These are phyloP conservation scores for Vairimorpha necatrix DNA, from an alignment of 371 early-diverging fungal species.

Conservation along the genomic window DNA sequence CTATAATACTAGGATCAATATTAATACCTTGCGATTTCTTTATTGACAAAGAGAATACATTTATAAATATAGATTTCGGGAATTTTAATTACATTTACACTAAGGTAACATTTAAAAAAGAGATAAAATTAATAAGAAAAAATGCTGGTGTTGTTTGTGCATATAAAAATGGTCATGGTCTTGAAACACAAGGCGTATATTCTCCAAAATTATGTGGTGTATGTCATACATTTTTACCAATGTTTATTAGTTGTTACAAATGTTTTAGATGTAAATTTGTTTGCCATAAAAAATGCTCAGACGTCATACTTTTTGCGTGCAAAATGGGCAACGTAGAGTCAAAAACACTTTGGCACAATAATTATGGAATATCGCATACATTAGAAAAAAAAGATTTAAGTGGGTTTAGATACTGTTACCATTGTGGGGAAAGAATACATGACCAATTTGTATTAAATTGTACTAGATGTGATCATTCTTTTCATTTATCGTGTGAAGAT, in stretches of 20 bases:
- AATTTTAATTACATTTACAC: slow-evolving; percentile 41
- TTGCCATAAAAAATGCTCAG: slow-evolving; percentile 80
- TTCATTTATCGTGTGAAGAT: slow-evolving; percentile 75
- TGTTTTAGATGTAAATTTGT: slow-evolving; percentile 72
- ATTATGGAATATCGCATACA: slow-evolving; percentile 83
- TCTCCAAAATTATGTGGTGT: slow-evolving; percentile 50
- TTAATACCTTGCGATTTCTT: slow-evolving; percentile 59
- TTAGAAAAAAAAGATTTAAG: slow-evolving; percentile 72
- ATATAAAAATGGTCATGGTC: slow-evolving; percentile 39
- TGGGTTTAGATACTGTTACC: slow-evolving; percentile 83
- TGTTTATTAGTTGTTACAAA: slow-evolving; percentile 14
- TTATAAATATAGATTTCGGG: slow-evolving; percentile 32
- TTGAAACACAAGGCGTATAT: slow-evolving; percentile 27
- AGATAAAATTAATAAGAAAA: slow-evolving; percentile 23
- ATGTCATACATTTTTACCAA: slow-evolving; percentile 33
- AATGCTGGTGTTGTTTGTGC: slow-evolving; percentile 39
- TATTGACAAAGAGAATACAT: slow-evolving; percentile 31
- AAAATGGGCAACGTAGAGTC: slow-evolving; percentile 59
- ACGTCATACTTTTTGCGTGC: slow-evolving; percentile 77
- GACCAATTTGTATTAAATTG: slow-evolving; percentile 66
- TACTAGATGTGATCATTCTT: slow-evolving; percentile 69
- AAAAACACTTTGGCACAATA: slow-evolving; percentile 64
- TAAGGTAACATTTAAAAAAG: slow-evolving; percentile 29
- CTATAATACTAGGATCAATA: slow-evolving; percentile 39
- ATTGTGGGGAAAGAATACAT: slow-evolving; percentile 85